Evolutionary conservation across 768 basidiomycete species (phyloP).

Genomic region (Calocybe cyanea): DNA sequence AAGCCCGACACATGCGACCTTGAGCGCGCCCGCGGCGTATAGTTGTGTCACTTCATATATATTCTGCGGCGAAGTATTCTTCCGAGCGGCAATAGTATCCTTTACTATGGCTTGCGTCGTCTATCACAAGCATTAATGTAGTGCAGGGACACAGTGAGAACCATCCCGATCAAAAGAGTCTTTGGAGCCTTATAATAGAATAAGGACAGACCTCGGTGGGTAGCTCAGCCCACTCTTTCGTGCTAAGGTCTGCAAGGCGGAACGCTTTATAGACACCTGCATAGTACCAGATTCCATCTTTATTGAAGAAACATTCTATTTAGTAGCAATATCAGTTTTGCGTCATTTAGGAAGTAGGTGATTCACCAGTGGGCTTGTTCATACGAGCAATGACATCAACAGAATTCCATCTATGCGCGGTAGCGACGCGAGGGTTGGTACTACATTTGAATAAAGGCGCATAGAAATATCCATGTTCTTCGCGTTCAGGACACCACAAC

Average conservation of each 20-base stretch:
- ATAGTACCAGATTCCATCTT: constrained; percentile 80
- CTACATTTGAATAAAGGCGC: constrained; percentile 72
- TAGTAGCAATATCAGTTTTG: not conserved
- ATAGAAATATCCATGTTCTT: constrained; percentile 80
- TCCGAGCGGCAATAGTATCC: constrained; percentile 67
- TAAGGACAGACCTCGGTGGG: constrained; percentile 51
- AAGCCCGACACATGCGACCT: constrained; percentile 68
- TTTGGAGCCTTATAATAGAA: not conserved
- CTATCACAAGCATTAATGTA: constrained; percentile 29
- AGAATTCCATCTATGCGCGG: constrained; percentile 70
- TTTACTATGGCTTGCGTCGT: constrained; percentile 63
- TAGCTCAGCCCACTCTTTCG: constrained; percentile 67
- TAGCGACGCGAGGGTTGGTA: constrained; percentile 72
- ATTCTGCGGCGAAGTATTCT: constrained; percentile 76
- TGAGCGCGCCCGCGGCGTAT: constrained; percentile 69
- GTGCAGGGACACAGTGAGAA: not conserved
- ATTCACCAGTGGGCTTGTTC: constrained; percentile 58
- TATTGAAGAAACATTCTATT: constrained; percentile 78
- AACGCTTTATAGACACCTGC: constrained; percentile 75
- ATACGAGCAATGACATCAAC: constrained; percentile 62
- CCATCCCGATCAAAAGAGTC: no score
- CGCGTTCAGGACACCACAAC: constrained; percentile 75
- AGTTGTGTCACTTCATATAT: constrained; percentile 71
- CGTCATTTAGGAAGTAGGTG: not conserved
- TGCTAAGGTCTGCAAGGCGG: constrained; percentile 58